phyloP scores from a whole-genome alignment of 1,139 yeast genomes.

The Pichia sp. region DNA sequence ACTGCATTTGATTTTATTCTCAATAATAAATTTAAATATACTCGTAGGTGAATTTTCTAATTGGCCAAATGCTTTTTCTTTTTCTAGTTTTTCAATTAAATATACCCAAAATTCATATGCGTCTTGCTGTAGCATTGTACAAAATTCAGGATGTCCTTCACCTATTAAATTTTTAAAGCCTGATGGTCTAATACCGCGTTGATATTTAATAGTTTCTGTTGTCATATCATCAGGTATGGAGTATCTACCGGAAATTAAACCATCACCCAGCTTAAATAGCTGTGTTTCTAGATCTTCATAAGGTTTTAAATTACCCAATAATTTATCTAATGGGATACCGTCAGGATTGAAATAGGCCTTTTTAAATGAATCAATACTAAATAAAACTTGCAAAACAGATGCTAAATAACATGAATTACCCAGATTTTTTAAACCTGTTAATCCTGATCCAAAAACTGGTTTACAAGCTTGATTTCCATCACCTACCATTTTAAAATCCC shows the following conservation, averaged over 20 bases:
- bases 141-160: slow-evolving; percentile 70
- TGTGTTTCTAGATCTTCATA: slow-evolving; percentile 63
- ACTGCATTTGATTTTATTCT: slow-evolving; percentile 59
- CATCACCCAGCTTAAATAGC: slow-evolving; percentile 72
- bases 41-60: slow-evolving; percentile 39
- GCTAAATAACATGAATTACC: slow-evolving; percentile 93
- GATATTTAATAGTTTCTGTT: slow-evolving; percentile 41
- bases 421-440: slow-evolving; percentile 78
- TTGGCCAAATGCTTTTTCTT: slow-evolving; percentile 28
- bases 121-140: slow-evolving; percentile 88
- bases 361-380: slow-evolving; percentile 32
- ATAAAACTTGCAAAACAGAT: slow-evolving; percentile 71
- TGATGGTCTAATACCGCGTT: slow-evolving; percentile 70
- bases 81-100: slow-evolving; percentile 58
- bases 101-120: slow-evolving; percentile 82
- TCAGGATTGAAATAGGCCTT: slow-evolving; percentile 25
- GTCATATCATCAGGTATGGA: slow-evolving; percentile 50
- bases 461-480: slow-evolving; percentile 59
- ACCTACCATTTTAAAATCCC: slow-evolving; percentile 84
- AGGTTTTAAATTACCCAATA: slow-evolving; percentile 42
- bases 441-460: slow-evolving; percentile 62
- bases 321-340: slow-evolving; percentile 29
- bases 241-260: slow-evolving; percentile 68
- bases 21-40: slow-evolving; percentile 56
- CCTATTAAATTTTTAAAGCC: slow-evolving; percentile 75